Base-by-base conservation (phyloP, 1,139 yeast species). In the Blastobotrys ciferrii region DNA sequence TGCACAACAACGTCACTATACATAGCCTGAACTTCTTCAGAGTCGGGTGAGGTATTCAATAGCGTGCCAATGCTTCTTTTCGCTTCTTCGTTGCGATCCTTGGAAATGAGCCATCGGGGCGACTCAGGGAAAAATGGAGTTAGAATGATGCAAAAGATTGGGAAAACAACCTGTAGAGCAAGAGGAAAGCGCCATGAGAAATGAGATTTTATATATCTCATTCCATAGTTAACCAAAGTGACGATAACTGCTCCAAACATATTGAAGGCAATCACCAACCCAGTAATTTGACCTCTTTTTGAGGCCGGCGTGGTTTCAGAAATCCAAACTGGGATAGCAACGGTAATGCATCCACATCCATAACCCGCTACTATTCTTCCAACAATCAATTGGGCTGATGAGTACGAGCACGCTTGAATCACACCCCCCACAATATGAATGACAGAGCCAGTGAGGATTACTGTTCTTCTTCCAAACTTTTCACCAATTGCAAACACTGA, bases 301-400 rank as follows among this genome's bases (percentile, higher is more conserved):
- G 47, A 32, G 42, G 50, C 53, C 4, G 57, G 57, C 12, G 58
- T 39, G n/a, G 48, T 46, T 35, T 56, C 58, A 3, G 58, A 48
- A 32, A 50, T 51, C 45, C 50, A 57, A 7, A 54, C 50, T 2
- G 59, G 60, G 9, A 53, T 56, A 11, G 52, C 53, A 4, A 55
- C 50, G 25, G 53, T 51, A 15, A 52, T 41, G 6, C 52, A 46
- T 1, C 60, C 60, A 31, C 52, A 47, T 7, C 59, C 60, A 37
- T 82, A 55, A 54, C 95, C 95, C 11, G 87, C 78, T 39, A 84
- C 68, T 51, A 83, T 80, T 68, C 95, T 77, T 14, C 91, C 95
- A 52, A 82, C 70, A 41, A 84, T 78, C 51, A 86, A 78, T 57
- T 83, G 89, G 28, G 83, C 84, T 47, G 87, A 82, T 2, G 82